These are phyloP conservation scores for Dacryopinax primogenitus DNA, from an alignment of 768 basidiomycete species.

Conservation along the genomic window DNA sequence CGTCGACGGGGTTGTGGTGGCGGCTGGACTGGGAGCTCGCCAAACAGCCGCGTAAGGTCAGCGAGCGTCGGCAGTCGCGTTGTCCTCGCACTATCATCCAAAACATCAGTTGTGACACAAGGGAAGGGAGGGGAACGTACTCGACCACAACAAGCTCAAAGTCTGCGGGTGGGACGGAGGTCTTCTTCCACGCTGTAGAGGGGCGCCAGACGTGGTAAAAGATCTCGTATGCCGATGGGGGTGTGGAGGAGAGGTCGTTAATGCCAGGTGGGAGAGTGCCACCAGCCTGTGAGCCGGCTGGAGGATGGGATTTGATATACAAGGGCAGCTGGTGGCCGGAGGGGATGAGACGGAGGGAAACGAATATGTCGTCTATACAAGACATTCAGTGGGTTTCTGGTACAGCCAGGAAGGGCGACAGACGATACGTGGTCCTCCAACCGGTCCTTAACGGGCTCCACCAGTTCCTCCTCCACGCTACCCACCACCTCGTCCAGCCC, in stretches of 20 bases:
- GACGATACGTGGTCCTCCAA: constrained; percentile 17
- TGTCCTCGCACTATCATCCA: constrained; percentile 51
- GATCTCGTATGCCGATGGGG: constrained; percentile 52
- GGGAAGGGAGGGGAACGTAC: constrained; percentile 34
- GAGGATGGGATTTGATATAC: constrained; percentile 20
- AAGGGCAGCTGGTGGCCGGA: constrained; percentile 46
- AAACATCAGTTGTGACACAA: not conserved
- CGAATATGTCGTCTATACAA: constrained; percentile 50
- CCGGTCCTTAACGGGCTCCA: constrained; percentile 49
- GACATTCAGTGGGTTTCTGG: not conserved
- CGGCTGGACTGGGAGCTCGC: constrained; percentile 46
- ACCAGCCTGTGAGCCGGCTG: constrained; percentile 9
- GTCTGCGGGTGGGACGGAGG: constrained; percentile 63
- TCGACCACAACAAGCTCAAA: constrained; percentile 78
- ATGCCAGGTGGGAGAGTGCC: not conserved
- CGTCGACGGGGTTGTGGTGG: constrained; percentile 45
- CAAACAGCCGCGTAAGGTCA: constrained; percentile 65
- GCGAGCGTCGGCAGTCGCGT: constrained; percentile 69
- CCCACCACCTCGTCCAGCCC: not conserved
- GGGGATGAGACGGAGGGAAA: constrained; percentile 56
- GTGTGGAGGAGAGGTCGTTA: too few species aligned
- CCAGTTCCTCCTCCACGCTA: constrained; percentile 37
- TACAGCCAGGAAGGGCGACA: not conserved
- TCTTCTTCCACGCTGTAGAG: constrained; percentile 68
- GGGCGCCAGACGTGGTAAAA: constrained; percentile 93